Evolutionary conservation across 805 yeast genomes (phyloP).

Genomic region (Clavispora vitiphila): DNA sequence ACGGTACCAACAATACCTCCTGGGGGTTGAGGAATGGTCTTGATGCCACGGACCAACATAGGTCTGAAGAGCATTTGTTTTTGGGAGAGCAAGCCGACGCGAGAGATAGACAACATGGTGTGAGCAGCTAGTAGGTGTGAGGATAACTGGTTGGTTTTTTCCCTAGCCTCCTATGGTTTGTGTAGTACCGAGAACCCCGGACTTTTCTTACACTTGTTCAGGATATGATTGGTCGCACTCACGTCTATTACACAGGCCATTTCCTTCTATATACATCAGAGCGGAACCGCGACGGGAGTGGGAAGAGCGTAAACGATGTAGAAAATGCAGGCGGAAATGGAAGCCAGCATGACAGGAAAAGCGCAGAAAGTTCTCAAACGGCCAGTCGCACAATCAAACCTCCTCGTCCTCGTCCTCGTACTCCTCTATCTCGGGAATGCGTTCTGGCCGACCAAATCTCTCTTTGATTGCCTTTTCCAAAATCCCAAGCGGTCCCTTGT

Average conservation of each 20-base stretch:
- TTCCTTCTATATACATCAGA: neutral
- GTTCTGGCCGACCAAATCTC: conserved; percentile 31
- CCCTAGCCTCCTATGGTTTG: neutral
- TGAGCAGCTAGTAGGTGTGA: conserved; percentile 1
- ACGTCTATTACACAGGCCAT: neutral
- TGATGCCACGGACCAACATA: conserved; percentile 24
- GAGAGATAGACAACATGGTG: conserved; percentile 21
- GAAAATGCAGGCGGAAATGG: too few relatives aligned
- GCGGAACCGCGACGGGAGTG: too few relatives aligned
- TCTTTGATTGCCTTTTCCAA: conserved; percentile 36
- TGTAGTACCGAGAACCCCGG: conserved; percentile 11
- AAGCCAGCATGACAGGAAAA: too few relatives aligned
- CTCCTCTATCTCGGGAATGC: conserved; percentile 35
- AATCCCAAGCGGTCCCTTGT: conserved; percentile 39
- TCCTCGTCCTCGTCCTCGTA: conserved; percentile 39
- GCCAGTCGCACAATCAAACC: neutral
- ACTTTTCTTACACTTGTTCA: conserved; percentile 13
- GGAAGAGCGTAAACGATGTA: too few relatives aligned
- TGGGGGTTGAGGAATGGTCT: conserved; percentile 63
- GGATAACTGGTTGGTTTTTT: neutral
- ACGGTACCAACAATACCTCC: conserved; percentile 68
- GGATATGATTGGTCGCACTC: conserved; percentile 14
- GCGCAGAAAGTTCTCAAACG: too few relatives aligned
- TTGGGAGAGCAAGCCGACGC: conserved; percentile 24
- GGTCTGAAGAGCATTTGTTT: conserved; percentile 18